Conservation (phyloP, 768 basidiomycete genomes). For the Dacryopinax spathularia region DNA sequence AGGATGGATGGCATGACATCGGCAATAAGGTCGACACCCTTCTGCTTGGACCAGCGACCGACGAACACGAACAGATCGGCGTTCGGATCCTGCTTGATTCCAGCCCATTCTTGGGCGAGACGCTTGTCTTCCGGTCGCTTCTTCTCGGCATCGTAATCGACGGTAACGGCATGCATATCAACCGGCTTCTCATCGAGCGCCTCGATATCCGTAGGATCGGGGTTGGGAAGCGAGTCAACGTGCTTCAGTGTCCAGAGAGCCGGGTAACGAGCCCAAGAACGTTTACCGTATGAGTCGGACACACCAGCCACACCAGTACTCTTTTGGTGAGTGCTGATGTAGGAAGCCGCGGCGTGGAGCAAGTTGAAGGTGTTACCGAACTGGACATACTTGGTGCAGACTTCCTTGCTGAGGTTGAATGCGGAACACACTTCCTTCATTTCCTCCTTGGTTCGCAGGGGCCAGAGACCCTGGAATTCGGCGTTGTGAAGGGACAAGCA, state of each 20-base stretch:
- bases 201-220: conserved; percentile 83
- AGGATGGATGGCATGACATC: conserved; percentile 87
- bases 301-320: conserved; percentile 89
- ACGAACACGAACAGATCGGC: conserved; percentile 92
- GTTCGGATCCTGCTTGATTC: conserved; percentile 77
- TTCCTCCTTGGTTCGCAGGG: conserved; percentile 84
- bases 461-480: conserved; percentile 93
- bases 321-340: conserved; percentile 86
- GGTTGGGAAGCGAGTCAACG: conserved; percentile 89
- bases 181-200: conserved; percentile 72
- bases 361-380: conserved; percentile 97
- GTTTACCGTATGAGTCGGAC: conserved; percentile 85
- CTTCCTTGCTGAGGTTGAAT: conserved; percentile 92
- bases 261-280: conserved; percentile 91
- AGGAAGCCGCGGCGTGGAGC: conserved; percentile 83
- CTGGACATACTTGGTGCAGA: conserved; percentile 93
- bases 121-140: conserved; percentile 81
- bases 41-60: conserved; percentile 96
- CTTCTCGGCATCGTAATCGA: conserved; percentile 74
- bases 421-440: conserved; percentile 98
- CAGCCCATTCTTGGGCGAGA: conserved; percentile 91
- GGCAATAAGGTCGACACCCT: conserved; percentile 93
- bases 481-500: conserved; percentile 92
- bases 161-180: conserved; percentile 52
- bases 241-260: conserved; percentile 92